Percentiles rank a stretch among this genome's conserved stretches.
Evolutionary conservation across 306 rosid genomes (phyloP).

Genomic region (Astragalus glycyphyllos): DNA sequence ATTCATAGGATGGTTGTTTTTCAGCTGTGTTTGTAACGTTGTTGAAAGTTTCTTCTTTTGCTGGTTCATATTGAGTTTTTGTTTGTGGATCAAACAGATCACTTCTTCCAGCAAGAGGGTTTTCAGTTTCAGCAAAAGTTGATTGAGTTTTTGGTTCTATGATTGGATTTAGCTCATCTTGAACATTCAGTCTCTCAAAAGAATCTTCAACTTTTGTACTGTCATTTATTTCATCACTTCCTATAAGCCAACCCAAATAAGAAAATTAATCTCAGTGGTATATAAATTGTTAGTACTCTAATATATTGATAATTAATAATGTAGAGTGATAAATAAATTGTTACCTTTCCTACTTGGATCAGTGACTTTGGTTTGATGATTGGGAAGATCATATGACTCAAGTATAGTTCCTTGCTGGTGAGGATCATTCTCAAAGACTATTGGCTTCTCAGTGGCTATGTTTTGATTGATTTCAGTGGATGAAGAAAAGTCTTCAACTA

Average conservation of each 20-base stretch:
- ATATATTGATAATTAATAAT: too few species aligned
- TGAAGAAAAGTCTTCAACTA: too few species aligned
- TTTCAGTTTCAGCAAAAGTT: not conserved
- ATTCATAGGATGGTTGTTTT: slow-evolving; percentile 22
- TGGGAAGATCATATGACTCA: not conserved
- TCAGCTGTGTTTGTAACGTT: not conserved
- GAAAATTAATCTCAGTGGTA: not conserved
- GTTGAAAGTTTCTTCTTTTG: slow-evolving; percentile 18
- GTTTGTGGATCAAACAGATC: slow-evolving; percentile 19
- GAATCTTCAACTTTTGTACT: slow-evolving; percentile 40
- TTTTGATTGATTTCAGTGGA: too few species aligned
- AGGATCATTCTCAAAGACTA: not conserved
- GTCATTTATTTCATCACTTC: slow-evolving; percentile 45
- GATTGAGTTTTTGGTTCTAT: not conserved
- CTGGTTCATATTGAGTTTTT: too few species aligned
- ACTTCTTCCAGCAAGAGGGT: slow-evolving; percentile 16
- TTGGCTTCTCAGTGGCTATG: not conserved
- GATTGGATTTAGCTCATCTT: slow-evolving; percentile 30
- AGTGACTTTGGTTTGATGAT: not conserved
- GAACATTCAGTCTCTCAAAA: slow-evolving; percentile 51
- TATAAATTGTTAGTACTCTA: too few species aligned
- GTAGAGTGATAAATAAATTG: too few species aligned
- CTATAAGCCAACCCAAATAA: slow-evolving; percentile 33
- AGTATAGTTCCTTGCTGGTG: not conserved
- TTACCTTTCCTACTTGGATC: not conserved